Conservation (phyloP, 352 stramenopile species). For the Globisporangium middletonii region DNA sequence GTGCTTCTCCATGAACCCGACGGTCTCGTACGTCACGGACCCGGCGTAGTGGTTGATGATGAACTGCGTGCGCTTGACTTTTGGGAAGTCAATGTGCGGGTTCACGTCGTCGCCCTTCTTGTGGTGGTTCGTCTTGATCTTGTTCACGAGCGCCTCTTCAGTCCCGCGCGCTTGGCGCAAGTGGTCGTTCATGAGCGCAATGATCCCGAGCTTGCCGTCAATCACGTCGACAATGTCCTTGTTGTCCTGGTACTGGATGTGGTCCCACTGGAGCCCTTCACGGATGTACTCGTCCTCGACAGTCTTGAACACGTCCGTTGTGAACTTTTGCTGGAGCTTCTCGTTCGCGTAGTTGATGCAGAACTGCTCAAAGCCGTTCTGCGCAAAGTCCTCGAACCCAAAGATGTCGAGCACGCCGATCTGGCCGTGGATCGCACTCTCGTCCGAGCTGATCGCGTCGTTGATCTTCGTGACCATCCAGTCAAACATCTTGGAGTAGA, state of each 20-base stretch:
- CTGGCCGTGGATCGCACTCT: slow-evolving; percentile 60
- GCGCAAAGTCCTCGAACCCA: slow-evolving; percentile 97
- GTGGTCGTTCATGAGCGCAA: slow-evolving; percentile 87
- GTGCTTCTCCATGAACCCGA: slow-evolving; percentile 97
- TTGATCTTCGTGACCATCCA: slow-evolving; percentile 95
- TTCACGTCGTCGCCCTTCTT: slow-evolving; percentile 66
- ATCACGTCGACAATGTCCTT: slow-evolving; percentile 97
- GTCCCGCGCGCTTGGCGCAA: slow-evolving; percentile 80
- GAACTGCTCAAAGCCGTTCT: slow-evolving; percentile 92
- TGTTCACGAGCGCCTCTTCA: slow-evolving; percentile 86
- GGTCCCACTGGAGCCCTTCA: slow-evolving; percentile 96
- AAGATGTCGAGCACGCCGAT: slow-evolving; percentile 99
- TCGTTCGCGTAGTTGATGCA: slow-evolving; percentile 93
- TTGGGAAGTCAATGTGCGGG: slow-evolving; percentile 79
- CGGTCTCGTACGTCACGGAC: slow-evolving; percentile 91
- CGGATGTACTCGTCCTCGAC: slow-evolving; percentile 98
- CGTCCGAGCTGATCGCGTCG: slow-evolving; percentile 73
- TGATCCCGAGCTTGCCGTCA: slow-evolving; percentile 87
- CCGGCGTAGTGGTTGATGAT: slow-evolving; percentile 96
- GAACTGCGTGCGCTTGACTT: slow-evolving; percentile 90
- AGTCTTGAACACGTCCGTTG: slow-evolving; percentile 95
- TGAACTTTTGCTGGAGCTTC: slow-evolving; percentile 90
- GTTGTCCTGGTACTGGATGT: slow-evolving; percentile 99
- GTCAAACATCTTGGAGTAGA: slow-evolving; percentile 98
- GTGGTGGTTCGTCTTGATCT: slow-evolving; percentile 79